phyloP scores from a whole-genome alignment of 2,329 filamentous ascomycete genomes.

The Graphilbum ipis-grandicollis region DNA sequence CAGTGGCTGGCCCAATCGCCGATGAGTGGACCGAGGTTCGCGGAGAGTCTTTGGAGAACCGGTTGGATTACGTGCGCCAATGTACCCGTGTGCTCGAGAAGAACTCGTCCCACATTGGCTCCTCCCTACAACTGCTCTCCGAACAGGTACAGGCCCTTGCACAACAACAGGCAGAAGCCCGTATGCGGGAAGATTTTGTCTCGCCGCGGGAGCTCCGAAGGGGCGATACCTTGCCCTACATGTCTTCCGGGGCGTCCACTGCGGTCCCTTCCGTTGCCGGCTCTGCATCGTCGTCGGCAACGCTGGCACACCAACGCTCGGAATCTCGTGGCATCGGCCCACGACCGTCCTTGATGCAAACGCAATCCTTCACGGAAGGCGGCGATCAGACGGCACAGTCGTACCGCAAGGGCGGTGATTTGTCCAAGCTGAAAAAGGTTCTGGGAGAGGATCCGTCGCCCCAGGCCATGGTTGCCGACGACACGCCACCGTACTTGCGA shows the following conservation, averaged over 20 bases:
- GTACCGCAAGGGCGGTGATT: conserved; percentile 41
- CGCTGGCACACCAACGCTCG: conserved; percentile 30
- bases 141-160: conserved; percentile 53
- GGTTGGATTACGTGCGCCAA: conserved; percentile 62
- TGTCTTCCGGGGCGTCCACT: conserved; percentile 14
- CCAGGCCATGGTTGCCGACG: conserved; percentile 39
- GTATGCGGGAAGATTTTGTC: conserved; percentile 26
- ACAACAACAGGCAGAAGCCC: conserved; percentile 27
- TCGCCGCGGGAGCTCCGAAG: conserved; percentile 33
- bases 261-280: not conserved
- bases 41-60: conserved; percentile 74
- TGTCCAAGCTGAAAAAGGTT: conserved; percentile 48
- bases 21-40: conserved; percentile 95
- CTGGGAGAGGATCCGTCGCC: conserved; percentile 47
- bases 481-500: conserved; percentile 66
- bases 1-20: conserved; percentile 74
- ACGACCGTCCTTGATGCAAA: conserved; percentile 30
- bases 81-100: conserved; percentile 70
- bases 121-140: conserved; percentile 71
- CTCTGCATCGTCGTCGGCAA: not conserved
- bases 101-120: conserved; percentile 73
- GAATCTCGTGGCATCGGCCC: conserved; percentile 33
- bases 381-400: conserved; percentile 25
- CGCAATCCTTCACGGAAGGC: conserved; percentile 50
- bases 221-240: conserved; percentile 39